Evolutionary conservation across 306 rosid genomes (phyloP).

Genomic region (Echinosophora koreensis): DNA sequence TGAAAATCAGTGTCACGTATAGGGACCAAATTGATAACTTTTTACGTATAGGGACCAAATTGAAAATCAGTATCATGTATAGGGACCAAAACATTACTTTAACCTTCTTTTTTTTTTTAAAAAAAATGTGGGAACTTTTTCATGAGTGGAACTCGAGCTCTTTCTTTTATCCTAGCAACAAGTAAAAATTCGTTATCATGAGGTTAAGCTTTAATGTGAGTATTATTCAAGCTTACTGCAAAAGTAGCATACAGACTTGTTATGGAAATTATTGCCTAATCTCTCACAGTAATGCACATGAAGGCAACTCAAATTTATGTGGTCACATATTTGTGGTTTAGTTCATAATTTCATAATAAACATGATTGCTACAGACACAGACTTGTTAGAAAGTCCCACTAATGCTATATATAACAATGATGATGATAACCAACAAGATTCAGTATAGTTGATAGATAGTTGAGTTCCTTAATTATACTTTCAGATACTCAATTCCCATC

Average conservation of each 20-base stretch:
- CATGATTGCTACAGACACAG: conserved; percentile 2
- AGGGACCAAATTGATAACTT: no score
- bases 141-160: conserved; percentile 52
- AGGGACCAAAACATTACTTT: no score
- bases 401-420: not conserved
- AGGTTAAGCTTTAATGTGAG: conserved; percentile 45
- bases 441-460: no score
- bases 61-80: no score
- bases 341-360: conserved; percentile 1
- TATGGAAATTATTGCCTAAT: conserved; percentile 23
- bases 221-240: conserved; percentile 42
- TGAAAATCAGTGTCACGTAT: no score
- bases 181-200: conserved; percentile 54
- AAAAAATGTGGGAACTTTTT: conserved; percentile 35
- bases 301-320: conserved; percentile 23
- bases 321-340: conserved; percentile 1
- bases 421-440: no score
- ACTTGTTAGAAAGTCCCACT: not conserved
- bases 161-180: conserved; percentile 46
- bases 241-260: conserved; percentile 33
- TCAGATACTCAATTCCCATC: no score
- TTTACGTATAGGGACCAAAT: no score
- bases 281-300: conserved; percentile 24
- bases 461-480: no score
- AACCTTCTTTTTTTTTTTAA: conserved; percentile 5